These are phyloP conservation scores for Agaricus bisporus DNA, from an alignment of 768 basidiomycete species.

Conservation along the genomic window DNA sequence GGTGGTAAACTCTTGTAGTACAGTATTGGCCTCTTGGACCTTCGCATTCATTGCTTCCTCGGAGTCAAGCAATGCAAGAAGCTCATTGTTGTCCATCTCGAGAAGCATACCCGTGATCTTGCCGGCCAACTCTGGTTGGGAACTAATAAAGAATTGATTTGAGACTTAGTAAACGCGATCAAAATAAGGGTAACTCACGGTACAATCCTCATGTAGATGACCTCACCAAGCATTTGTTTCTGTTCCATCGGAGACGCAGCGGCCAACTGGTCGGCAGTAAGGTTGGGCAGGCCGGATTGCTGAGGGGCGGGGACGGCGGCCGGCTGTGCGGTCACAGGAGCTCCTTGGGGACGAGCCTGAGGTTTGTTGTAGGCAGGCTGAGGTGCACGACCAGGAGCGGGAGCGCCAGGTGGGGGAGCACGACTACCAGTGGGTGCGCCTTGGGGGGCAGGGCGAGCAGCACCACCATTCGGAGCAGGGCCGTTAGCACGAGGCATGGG, in stretches of 20 bases:
- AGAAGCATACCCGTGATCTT: conserved; percentile 99
- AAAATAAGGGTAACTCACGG: conserved; percentile 41
- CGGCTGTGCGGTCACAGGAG: conserved; percentile 31
- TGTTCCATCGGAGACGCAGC: conserved; percentile 77
- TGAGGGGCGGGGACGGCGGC: conserved; percentile 38
- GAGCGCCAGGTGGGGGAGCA: conserved; percentile 29
- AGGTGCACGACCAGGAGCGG: conserved; percentile 24
- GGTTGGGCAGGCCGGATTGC: conserved; percentile 32
- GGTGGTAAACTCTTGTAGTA: conserved; percentile 77
- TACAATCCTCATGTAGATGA: conserved; percentile 88
- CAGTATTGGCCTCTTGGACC: conserved; percentile 85
- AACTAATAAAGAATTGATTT: conserved; percentile 28
- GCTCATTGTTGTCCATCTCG: conserved; percentile 97
- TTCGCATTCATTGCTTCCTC: conserved; percentile 81
- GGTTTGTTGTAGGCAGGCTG: conserved; percentile 22
- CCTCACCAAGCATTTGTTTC: conserved; percentile 99
- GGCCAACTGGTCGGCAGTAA: conserved; percentile 45
- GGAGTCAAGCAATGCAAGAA: conserved; percentile 82
- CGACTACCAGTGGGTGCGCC: conserved; percentile 37
- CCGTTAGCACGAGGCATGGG: conserved; percentile 64
- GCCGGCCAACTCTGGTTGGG: conserved; percentile 91
- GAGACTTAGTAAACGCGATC: conserved; percentile 10
- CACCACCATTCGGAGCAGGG: conserved; percentile 48
- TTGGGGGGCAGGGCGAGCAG: conserved; percentile 45
- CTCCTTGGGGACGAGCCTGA: conserved; percentile 14